Evolutionary conservation across 2,329 filamentous ascomycete species (phyloP).

Genomic region (Aspergillus clavatus): DNA sequence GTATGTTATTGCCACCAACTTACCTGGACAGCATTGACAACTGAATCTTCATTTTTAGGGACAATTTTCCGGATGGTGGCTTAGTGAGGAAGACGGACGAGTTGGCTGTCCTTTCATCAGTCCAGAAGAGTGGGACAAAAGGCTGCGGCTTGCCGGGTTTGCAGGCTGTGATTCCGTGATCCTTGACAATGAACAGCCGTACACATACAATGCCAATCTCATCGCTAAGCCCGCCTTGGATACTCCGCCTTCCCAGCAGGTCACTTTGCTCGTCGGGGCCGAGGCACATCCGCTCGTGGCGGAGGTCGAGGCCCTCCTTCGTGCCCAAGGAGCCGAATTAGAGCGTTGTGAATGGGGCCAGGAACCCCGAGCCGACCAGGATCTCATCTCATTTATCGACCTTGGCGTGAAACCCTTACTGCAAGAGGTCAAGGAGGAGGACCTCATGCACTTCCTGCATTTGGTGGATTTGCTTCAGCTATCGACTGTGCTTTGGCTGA

Average conservation of each 20-base stretch:
- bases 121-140: conserved; percentile 2
- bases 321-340: too few relatives aligned
- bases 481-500: background rate
- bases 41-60: conserved; percentile 7
- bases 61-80: conserved; percentile 7
- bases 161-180: conserved; percentile 1
- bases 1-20: too few relatives aligned
- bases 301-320: too few relatives aligned
- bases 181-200: background rate
- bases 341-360: too few relatives aligned
- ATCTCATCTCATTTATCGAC: too few relatives aligned
- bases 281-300: too few relatives aligned
- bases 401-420: too few relatives aligned
- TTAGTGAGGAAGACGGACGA: conserved; percentile 3
- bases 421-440: too few relatives aligned
- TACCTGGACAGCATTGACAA: too few relatives aligned
- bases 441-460: background rate
- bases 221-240: background rate
- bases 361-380: too few relatives aligned
- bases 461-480: background rate
- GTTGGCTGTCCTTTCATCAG: conserved; percentile 1
- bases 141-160: conserved; percentile 6
- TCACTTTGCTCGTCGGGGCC: too few relatives aligned
- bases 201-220: conserved; percentile 6
- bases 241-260: too few relatives aligned